Conservation (phyloP, 331 rosid species). For the Rhamnella rubrinervis region DNA sequence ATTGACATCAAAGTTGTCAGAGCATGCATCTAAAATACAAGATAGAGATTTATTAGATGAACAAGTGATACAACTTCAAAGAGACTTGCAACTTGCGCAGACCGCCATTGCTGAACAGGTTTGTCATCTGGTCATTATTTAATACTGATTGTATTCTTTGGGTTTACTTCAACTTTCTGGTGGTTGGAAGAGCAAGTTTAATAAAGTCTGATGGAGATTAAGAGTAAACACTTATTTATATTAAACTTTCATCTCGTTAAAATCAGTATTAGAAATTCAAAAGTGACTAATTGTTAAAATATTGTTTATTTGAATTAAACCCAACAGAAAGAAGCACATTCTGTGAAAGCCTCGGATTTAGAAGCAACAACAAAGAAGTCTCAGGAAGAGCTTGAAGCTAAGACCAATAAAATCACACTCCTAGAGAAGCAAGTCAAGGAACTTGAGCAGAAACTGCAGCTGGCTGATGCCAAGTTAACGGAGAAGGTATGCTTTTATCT, state of each 20-base stretch:
- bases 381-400: slow-evolving; percentile 66
- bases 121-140: slow-evolving; percentile 2
- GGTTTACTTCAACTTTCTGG: neutral
- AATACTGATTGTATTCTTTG: neutral
- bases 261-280: neutral
- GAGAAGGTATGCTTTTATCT: slow-evolving; percentile 51
- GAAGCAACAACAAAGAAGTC: slow-evolving; percentile 59
- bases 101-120: slow-evolving; percentile 58
- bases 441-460: slow-evolving; percentile 67
- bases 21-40: slow-evolving; percentile 42
- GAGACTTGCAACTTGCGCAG: slow-evolving; percentile 62
- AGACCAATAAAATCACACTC: slow-evolving; percentile 55
- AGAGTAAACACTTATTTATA: neutral
- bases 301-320: slow-evolving; percentile 26
- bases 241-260: neutral
- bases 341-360: slow-evolving; percentile 51
- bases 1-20: slow-evolving; percentile 60
- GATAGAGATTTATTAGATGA: slow-evolving; percentile 58
- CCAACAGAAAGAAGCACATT: slow-evolving; percentile 60
- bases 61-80: slow-evolving; percentile 60
- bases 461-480: slow-evolving; percentile 40
- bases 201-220: neutral
- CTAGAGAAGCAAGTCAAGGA: slow-evolving; percentile 64
- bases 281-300: slow-evolving; percentile 3
- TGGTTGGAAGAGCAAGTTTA: neutral